phyloP scores from a whole-genome alignment of 257 asterid genomes.

The Thymus quinquecostatus region DNA sequence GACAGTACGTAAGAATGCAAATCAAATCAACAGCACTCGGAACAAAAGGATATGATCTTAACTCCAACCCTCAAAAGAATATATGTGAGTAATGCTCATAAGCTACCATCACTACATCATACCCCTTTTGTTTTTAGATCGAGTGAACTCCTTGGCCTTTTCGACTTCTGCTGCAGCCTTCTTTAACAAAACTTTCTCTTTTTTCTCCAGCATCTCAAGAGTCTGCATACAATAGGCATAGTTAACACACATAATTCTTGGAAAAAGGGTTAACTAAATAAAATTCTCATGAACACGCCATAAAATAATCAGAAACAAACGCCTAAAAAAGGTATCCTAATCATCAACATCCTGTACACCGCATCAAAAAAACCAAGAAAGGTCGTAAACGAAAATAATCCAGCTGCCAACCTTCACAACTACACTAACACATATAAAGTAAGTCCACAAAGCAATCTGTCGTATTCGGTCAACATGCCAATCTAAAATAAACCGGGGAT shows the following conservation, averaged over 20 bases:
- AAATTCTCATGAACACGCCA: slow-evolving; percentile 20
- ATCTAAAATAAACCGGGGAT: too few relatives aligned
- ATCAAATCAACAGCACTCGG: slow-evolving; percentile 1
- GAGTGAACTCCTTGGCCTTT: slow-evolving; percentile 77
- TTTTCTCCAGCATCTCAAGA: slow-evolving; percentile 86
- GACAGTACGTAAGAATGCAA: slow-evolving; percentile 22
- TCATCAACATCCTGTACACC: slow-evolving; percentile 14
- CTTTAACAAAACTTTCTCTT: slow-evolving; percentile 74
- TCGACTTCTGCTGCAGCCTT: slow-evolving; percentile 74
- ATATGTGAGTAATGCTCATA: slow-evolving; percentile 4
- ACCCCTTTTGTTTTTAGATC: slow-evolving; percentile 83
- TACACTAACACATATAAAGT: not conserved
- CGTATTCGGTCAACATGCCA: too few relatives aligned
- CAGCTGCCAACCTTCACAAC: not conserved
- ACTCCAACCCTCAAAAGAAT: slow-evolving; percentile 16
- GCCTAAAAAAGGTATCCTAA: slow-evolving; percentile 12
- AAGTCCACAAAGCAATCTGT: not conserved
- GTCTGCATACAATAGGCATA: slow-evolving; percentile 48
- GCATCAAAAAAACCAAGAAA: slow-evolving; percentile 1
- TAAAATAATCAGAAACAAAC: not conserved
- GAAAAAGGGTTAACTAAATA: slow-evolving; percentile 5
- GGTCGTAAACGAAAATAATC: not conserved
- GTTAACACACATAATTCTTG: not conserved
- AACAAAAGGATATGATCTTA: slow-evolving; percentile 15
- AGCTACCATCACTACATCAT: slow-evolving; percentile 32